These are phyloP conservation scores for Tremella yokohamensis DNA, from an alignment of 768 basidiomycete genomes.

Conservation along the genomic window DNA sequence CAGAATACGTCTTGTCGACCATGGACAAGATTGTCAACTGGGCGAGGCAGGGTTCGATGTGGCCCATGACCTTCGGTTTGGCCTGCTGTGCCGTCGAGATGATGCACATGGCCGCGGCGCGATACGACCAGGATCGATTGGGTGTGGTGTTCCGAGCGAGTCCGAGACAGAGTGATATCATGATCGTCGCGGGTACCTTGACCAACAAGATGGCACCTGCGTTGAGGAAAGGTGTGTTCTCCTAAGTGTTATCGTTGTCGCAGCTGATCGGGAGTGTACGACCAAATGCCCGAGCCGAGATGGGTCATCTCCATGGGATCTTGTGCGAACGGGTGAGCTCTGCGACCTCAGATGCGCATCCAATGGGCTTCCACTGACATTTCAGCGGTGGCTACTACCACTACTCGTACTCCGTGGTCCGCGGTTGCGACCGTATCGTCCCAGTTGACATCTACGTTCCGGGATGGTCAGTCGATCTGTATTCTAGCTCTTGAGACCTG, in stretches of 20 bases:
- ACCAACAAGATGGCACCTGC: conserved; percentile 99
- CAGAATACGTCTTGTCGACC: conserved; percentile 94
- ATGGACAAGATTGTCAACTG: conserved; percentile 96
- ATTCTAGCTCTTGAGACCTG: conserved; percentile 1
- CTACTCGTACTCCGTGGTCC: conserved; percentile 97
- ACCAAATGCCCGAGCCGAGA: conserved; percentile 96
- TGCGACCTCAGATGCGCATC: neutral
- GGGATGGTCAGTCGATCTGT: conserved; percentile 75
- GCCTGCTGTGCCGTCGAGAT: conserved; percentile 97
- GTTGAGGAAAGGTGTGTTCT: conserved; percentile 65
- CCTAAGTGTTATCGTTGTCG: neutral
- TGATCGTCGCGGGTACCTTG: conserved; percentile 98
- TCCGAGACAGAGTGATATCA: conserved; percentile 93
- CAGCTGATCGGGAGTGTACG: conserved; percentile 37
- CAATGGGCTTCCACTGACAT: conserved; percentile 5
- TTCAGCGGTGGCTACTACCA: conserved; percentile 65
- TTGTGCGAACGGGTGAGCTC: conserved; percentile 76
- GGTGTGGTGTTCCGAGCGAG: conserved; percentile 99
- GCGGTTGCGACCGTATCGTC: conserved; percentile 96
- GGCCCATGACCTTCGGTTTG: conserved; percentile 97
- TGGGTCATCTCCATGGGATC: conserved; percentile 99
- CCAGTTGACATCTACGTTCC: conserved; percentile 98
- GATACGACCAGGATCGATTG: conserved; percentile 96
- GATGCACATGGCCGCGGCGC: conserved; percentile 93
- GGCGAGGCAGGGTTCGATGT: conserved; percentile 96